These are phyloP conservation scores for Arachis stenosperma DNA, from an alignment of 306 rosid species.

Conservation along the genomic window DNA sequence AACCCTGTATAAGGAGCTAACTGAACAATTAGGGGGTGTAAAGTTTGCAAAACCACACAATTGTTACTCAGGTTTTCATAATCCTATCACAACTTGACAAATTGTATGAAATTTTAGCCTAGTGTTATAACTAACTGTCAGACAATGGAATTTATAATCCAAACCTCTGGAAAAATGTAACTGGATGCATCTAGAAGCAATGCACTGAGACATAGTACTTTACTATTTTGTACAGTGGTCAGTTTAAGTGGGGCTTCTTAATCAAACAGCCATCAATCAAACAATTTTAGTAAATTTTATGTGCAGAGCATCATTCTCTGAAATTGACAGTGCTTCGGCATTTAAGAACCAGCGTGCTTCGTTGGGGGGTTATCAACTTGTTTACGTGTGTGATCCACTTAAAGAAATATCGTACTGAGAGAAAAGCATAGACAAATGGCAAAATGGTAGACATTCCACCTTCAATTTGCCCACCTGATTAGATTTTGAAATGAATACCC, in stretches of 20 bases:
- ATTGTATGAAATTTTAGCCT: no score
- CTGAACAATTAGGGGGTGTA: no score
- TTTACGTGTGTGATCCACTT: conserved; percentile 35
- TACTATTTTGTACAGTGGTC: not conserved
- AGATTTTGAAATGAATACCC: conserved; percentile 82
- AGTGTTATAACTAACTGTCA: not conserved
- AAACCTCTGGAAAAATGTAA: not conserved
- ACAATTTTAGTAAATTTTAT: not conserved
- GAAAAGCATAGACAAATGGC: conserved; percentile 41
- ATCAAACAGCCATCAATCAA: conserved; percentile 17
- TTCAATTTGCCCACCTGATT: conserved; percentile 61
- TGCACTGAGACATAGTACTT: conserved; percentile 5
- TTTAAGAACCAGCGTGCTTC: not conserved
- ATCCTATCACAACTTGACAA: no score
- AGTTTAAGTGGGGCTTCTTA: conserved; percentile 5
- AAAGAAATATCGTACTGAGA: conserved; percentile 38
- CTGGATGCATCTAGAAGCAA: not conserved
- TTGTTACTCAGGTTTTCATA: no score
- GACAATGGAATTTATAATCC: not conserved
- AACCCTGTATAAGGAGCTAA: no score
- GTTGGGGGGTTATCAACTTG: conserved; percentile 21
- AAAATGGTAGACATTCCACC: conserved; percentile 47
- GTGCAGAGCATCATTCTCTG: not conserved
- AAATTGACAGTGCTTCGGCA: conserved; percentile 24
- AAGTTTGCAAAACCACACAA: no score